phyloP scores from a whole-genome alignment of 1,284 basidiomycete species.

The Wallemia mellicola region DNA sequence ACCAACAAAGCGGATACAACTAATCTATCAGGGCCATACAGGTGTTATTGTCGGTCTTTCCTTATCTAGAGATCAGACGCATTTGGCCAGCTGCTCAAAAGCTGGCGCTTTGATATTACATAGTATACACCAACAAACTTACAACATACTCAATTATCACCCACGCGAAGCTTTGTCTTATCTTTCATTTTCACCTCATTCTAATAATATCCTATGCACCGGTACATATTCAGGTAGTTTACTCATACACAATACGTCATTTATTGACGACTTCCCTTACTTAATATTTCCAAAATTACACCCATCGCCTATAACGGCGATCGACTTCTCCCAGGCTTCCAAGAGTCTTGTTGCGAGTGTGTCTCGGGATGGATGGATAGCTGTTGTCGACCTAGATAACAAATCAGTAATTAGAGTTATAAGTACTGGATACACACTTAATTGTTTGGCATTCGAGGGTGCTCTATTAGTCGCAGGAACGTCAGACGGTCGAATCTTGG shows the following conservation, averaged over 20 bases:
- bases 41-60: not conserved
- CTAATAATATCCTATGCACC: not conserved
- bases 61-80: not conserved
- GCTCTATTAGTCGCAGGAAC: not conserved
- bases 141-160: not conserved
- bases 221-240: not conserved
- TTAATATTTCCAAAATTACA: not conserved
- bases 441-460: not conserved
- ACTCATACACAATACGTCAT: not conserved
- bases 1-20: not conserved
- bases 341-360: not conserved
- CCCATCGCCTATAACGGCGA: not conserved
- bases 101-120: not conserved
- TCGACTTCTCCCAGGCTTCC: not conserved
- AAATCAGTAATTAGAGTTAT: not conserved
- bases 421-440: not conserved
- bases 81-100: constrained; percentile 1
- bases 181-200: not conserved
- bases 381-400: not conserved
- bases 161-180: not conserved
- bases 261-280: not conserved
- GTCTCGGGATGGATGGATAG: not conserved
- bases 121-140: not conserved
- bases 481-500: not conserved
- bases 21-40: not conserved